Base-by-base conservation (phyloP, 2,329 filamentous ascomycete species). In the Phyllosticta paracitricarpa region DNA sequence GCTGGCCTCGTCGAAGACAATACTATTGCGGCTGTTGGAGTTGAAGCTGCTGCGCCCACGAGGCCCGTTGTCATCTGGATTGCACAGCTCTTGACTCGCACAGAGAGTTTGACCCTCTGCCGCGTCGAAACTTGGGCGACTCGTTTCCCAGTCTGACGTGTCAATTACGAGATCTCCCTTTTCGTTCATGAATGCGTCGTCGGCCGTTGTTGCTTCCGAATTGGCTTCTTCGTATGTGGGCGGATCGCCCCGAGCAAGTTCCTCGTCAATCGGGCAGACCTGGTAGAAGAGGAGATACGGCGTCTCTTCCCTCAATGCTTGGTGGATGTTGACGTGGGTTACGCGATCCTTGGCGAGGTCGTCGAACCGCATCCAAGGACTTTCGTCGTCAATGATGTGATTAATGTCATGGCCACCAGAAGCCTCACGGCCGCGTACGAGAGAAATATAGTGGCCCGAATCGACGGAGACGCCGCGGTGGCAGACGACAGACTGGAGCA, bases 201-300 rank as follows among this genome's bases (percentile, higher is more conserved):
- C 61, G 9, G 53, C 54, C 1, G 30, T 56, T 5, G 55, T 58
- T 2, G 51, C 51, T 56, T 62, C 61, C 5, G 69, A 70, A 4
- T 68, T 72, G 1, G 72, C 72, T 64, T 78, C 77, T 10, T 70
- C 67, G 59, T 80, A 79, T 4, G 65, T 71, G 0, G 78, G 77
- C 40, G 77, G 72, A 57, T 71, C 68, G 54, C 65, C 57, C 8
- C 61, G 54, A 5, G 58, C 58, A n/a, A 76, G 74, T 64, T 88
- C 82, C 61, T 92, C 89, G 30, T 90, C 84, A 68, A 95, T 91
- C 0, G 93, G 92, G 30, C 95, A 83, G 51, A 97, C 89, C 72
- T 97, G 93, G 70, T 97, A 99, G 73, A 97, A 97, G 0, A 99
- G 79, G 6, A 97, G 82, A 71, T 97, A 97, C 0, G 94, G 93